Percentiles rank a stretch among this genome's conserved stretches.
Conservation (phyloP, 495 filamentous ascomycete species). For the Talaromyces stipitatus region DNA sequence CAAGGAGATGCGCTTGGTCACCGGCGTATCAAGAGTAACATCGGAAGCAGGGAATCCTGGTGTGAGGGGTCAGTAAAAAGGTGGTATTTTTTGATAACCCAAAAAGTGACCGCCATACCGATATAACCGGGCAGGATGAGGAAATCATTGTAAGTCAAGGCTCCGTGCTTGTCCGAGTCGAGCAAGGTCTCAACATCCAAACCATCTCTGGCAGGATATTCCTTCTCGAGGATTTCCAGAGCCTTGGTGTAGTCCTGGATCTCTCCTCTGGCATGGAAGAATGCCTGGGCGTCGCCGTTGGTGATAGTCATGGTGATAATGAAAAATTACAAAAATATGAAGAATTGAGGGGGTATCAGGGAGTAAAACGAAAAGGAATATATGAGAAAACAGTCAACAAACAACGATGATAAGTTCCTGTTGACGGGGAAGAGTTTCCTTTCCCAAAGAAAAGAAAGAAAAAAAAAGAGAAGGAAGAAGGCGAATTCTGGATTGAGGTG, state of each 20-base stretch:
- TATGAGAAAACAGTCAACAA: slow-evolving; percentile 34
- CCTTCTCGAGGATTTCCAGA: slow-evolving; percentile 63
- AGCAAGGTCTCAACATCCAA: slow-evolving; percentile 75
- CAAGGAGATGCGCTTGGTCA: slow-evolving; percentile 88
- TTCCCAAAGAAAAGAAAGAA: slow-evolving; percentile 50
- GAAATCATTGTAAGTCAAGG: slow-evolving; percentile 81
- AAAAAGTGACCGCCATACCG: slow-evolving; percentile 40
- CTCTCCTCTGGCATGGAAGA: slow-evolving; percentile 35
- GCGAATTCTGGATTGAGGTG: neutral
- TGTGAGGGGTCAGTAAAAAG: neutral
- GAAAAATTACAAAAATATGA: slow-evolving; percentile 18
- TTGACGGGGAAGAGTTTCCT: slow-evolving; percentile 46
- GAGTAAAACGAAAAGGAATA: slow-evolving; percentile 7
- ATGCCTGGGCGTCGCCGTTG: slow-evolving; percentile 50
- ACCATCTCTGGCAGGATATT: slow-evolving; percentile 72
- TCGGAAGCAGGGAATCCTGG: slow-evolving; percentile 85
- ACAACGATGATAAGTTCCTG: slow-evolving; percentile 36
- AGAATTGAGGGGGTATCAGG: slow-evolving; percentile 7
- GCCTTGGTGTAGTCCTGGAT: slow-evolving; percentile 57
- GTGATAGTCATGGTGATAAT: slow-evolving; percentile 57
- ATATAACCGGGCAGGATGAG: slow-evolving; percentile 60
- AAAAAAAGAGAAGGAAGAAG: slow-evolving; percentile 26
- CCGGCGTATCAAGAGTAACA: slow-evolving; percentile 78
- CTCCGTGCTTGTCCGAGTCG: slow-evolving; percentile 79
- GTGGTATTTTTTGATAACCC: slow-evolving; percentile 40